Percentiles rank a stretch among this genome's conserved stretches.
phyloP scores from a whole-genome alignment of 2,329 filamentous ascomycete species.

The Balansia obtecta region DNA sequence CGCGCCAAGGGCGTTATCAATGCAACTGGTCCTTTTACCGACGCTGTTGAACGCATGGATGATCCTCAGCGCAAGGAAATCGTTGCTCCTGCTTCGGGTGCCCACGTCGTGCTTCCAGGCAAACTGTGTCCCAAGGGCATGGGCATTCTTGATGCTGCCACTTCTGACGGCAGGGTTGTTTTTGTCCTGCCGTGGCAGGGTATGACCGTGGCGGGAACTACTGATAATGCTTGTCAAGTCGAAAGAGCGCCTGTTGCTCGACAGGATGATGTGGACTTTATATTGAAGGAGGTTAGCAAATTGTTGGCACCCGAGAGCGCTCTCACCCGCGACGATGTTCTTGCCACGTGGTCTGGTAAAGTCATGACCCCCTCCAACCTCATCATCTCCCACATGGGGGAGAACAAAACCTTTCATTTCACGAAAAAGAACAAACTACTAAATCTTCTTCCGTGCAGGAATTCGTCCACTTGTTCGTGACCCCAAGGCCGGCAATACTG shows the following conservation, averaged over 20 bases:
- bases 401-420: background rate
- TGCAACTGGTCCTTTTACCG: slow-evolving; percentile 71
- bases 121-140: slow-evolving; percentile 70
- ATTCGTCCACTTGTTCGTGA: slow-evolving; percentile 73
- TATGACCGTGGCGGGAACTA: slow-evolving; percentile 75
- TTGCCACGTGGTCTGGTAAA: slow-evolving; percentile 69
- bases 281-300: slow-evolving; percentile 64
- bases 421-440: too few relatives aligned
- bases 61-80: slow-evolving; percentile 57
- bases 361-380: background rate
- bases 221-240: slow-evolving; percentile 60
- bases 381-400: too few relatives aligned
- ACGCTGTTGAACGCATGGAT: slow-evolving; percentile 71
- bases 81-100: slow-evolving; percentile 67
- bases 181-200: slow-evolving; percentile 84
- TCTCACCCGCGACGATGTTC: slow-evolving; percentile 61
- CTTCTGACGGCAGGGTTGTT: slow-evolving; percentile 76
- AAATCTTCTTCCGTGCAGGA: slow-evolving; percentile 16
- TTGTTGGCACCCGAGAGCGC: slow-evolving; percentile 66
- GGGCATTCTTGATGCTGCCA: slow-evolving; percentile 70
- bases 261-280: slow-evolving; percentile 71
- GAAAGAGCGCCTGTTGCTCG: slow-evolving; percentile 58
- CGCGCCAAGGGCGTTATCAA: slow-evolving; percentile 73
- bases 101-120: slow-evolving; percentile 72
- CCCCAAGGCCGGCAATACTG: slow-evolving; percentile 68